Evolutionary conservation across 495 filamentous ascomycete species (phyloP).

Genomic region (Trichoderma gamsii): DNA sequence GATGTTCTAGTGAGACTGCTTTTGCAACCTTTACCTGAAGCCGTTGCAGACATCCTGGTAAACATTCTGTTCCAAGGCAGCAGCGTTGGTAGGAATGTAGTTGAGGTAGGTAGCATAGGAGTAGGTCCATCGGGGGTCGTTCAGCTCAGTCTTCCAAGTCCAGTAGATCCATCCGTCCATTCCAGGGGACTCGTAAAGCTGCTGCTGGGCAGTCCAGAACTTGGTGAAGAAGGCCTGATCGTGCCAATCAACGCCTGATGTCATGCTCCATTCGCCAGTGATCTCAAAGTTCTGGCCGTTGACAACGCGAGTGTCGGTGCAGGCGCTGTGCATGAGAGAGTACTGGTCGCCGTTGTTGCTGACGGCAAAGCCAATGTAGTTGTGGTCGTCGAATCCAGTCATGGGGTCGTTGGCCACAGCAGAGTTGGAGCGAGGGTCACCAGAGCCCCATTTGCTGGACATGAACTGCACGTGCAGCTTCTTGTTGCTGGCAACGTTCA

Average conservation of each 20-base stretch:
- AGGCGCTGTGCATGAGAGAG: conserved; percentile 24
- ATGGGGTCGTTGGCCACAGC: conserved; percentile 34
- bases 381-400: conserved; percentile 48
- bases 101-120: conserved; percentile 21
- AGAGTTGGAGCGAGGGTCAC: conserved; percentile 37
- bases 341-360: conserved; percentile 31
- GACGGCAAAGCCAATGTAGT: conserved; percentile 41
- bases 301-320: conserved; percentile 22
- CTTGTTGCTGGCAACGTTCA: conserved; percentile 33
- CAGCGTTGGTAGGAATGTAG: conserved; percentile 22
- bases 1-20: neutral
- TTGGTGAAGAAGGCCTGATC: conserved; percentile 38
- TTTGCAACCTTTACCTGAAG: neutral
- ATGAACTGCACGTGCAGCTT: conserved; percentile 53
- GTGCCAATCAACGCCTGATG: conserved; percentile 31
- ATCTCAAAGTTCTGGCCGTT: conserved; percentile 30
- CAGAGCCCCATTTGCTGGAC: conserved; percentile 47
- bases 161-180: conserved; percentile 52
- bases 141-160: conserved; percentile 47
- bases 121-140: conserved; percentile 26
- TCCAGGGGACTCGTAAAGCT: conserved; percentile 44
- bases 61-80: conserved; percentile 23
- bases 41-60: conserved; percentile 22
- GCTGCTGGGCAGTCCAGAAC: conserved; percentile 52
- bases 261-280: conserved; percentile 49